phyloP scores from a whole-genome alignment of 78 protist genomes.

The Pigoraptor vietnamica region DNA sequence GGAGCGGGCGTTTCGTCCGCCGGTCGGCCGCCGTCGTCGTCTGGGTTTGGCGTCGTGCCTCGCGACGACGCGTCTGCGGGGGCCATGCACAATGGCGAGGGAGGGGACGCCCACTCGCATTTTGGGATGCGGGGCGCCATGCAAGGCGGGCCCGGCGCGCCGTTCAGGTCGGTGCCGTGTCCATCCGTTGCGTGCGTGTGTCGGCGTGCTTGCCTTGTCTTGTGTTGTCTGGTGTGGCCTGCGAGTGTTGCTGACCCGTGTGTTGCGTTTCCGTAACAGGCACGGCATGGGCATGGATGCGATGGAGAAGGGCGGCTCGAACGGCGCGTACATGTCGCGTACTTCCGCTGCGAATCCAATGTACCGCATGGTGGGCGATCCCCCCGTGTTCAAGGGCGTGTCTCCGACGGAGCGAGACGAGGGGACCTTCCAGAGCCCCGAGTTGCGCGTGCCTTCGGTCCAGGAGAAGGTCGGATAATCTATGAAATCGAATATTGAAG shows the following conservation, averaged over 20 bases:
- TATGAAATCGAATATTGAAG: no score
- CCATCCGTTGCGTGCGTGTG: no score
- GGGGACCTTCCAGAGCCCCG: background rate
- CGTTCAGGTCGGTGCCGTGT: no score
- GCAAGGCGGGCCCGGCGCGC: no score
- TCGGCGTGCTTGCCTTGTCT: no score
- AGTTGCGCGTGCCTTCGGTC: background rate
- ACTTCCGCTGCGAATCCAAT: background rate
- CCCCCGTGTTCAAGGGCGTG: background rate
- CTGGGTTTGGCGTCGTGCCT: background rate
- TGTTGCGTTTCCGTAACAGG: no score
- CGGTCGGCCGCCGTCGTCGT: background rate
- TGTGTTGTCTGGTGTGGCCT: no score
- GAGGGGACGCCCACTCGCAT: background rate
- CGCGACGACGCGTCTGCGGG: background rate
- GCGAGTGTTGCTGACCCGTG: no score
- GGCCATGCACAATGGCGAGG: background rate
- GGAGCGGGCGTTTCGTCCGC: background rate
- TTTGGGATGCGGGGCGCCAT: background rate
- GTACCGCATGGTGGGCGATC: background rate
- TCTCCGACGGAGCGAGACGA: background rate
- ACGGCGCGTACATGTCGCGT: background rate
- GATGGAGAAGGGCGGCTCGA: background rate
- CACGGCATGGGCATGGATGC: background rate
- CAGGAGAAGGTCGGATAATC: background rate